Evolutionary conservation across 768 basidiomycete species (phyloP), one percentile per base, ranked within the genome.

Genomic region (Gloeophyllum trabeum): DNA sequence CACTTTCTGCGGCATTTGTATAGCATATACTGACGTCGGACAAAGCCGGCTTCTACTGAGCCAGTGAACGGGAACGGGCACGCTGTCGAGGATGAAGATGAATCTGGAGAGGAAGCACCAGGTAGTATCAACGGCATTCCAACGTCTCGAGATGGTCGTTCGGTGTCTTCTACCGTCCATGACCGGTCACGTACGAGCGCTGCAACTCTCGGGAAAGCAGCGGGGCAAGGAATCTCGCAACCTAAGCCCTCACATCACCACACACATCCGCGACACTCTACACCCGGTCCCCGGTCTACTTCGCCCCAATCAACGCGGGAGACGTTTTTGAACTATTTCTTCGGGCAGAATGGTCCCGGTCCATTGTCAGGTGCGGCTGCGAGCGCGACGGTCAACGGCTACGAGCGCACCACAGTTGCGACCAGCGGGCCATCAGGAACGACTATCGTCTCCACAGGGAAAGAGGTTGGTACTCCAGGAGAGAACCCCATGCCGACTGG

Each of bases 281-380:
- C 36, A 7, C 22, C 48, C 7, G 38, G 43, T 18, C 34, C 39
- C 3, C 38, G 42, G 24, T 40, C 4, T 14, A 22, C 66, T 70
- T 12, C 36, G 10, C 10, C 10, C 36, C 10, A 19, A 7, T 40
- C 46, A 20, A 80, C 92, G 10, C 74, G 85, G 48, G 96, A 97
- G 54, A 87, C 88, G 2, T 96, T 98, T 70, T 68, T 98, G 46
- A 94, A 88, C 55, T 97, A 97, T 61, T 97, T 99, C 67, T 98
- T 99, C 58, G 96, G 96, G 7, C 85, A 84, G 61, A 85, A 84
- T 48, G 85, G 85, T 0, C 74, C 83, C 21, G 89, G 84, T 0
- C 83, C 76, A n/a, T 64, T 77, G 45, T 67, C 70, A 42, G 77
- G 71, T 4, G 76, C 73, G 36, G 57, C 34, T 41, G 51, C 49